Evolutionary conservation across 495 filamentous ascomycete species (phyloP).

Genomic region (Penicillium crystallinum): DNA sequence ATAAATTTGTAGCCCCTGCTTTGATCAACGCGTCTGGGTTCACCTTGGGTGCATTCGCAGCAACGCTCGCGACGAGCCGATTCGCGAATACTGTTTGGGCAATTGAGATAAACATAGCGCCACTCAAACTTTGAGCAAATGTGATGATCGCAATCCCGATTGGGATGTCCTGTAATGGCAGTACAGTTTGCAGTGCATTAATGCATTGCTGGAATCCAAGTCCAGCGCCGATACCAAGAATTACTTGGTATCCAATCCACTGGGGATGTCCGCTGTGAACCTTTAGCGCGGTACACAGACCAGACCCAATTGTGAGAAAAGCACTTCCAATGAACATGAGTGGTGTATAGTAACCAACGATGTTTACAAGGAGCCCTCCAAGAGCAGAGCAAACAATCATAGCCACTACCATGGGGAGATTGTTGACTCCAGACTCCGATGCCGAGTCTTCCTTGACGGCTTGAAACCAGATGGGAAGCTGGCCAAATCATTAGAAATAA

Average conservation of each 20-base stretch:
- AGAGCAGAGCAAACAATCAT: constrained; percentile 58
- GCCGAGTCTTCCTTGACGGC: constrained; percentile 67
- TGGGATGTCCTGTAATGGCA: constrained; percentile 57
- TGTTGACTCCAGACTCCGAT: constrained; percentile 67
- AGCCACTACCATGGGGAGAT: constrained; percentile 65
- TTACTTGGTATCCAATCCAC: constrained; percentile 77
- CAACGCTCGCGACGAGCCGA: constrained; percentile 55
- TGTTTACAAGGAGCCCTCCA: constrained; percentile 54
- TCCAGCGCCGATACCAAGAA: constrained; percentile 66
- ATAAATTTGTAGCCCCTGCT: constrained; percentile 64
- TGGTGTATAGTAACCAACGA: constrained; percentile 70
- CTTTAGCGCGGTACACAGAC: constrained; percentile 62
- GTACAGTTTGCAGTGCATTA: constrained; percentile 65
- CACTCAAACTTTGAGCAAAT: constrained; percentile 68
- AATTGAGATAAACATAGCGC: constrained; percentile 69
- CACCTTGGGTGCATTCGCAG: constrained; percentile 44
- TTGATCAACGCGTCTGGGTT: constrained; percentile 47
- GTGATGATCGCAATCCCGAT: constrained; percentile 62
- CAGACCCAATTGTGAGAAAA: constrained; percentile 60
- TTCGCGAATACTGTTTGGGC: constrained; percentile 76
- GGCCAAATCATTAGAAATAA: constrained; percentile 16
- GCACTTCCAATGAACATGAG: constrained; percentile 59
- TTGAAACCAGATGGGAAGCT: constrained; percentile 88
- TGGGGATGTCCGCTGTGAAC: constrained; percentile 40
- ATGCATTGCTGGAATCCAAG: constrained; percentile 62